Evolutionary conservation across 164 flowering plant species (phyloP), one percentile per base, ranked within the genome.

Genomic region (Hamamelis virginiana): DNA sequence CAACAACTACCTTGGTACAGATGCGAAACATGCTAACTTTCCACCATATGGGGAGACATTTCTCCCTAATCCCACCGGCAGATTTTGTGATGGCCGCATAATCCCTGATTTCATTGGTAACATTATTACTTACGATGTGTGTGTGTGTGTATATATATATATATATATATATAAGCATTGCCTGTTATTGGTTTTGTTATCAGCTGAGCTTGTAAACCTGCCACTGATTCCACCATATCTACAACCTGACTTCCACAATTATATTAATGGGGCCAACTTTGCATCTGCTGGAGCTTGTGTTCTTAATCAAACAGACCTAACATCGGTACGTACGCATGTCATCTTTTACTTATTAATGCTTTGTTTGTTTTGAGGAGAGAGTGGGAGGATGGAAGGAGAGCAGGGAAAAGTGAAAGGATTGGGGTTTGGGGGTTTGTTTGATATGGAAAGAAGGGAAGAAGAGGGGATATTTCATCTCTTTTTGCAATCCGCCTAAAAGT

Each of bases 101-200:
- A 78, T 85, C 4, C 59, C 85, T 8, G 86, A 83, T 63, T 85
- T 85, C 44, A 77, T 85, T 0, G 84, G 88, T 85, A 74, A 52
- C 19, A 3, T 19, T 8, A 2, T 56, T n/a, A n/a, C 58, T 21
- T 22, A 18, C 19, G 9, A 22, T 8, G 13, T 23, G 8, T 0
- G n/a, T 67, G 4, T n/a, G n/a, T n/a, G n/a, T n/a, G n/a, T 43
- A 22, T 10, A 10, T 33, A 33, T n/a, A n/a, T n/a, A n/a, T n/a
- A n/a, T n/a, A n/a, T n/a, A n/a, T n/a, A n/a, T n/a, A n/a, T n/a
- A n/a, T n/a, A n/a, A n/a, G n/a, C n/a, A 1, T 67, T 23, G 9
- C 16, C 6, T 38, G 0, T 5, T 43, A 12, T 23, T 56, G 21
- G 59, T 43, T 41, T 47, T 43, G 52, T 8, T 14, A 19, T 65